A percentile compares a stretch with the other conserved stretches of the same genome.
Conservation (phyloP, 371 early-diverging fungal genomes). For the Apophysomyces ossiformis region DNA sequence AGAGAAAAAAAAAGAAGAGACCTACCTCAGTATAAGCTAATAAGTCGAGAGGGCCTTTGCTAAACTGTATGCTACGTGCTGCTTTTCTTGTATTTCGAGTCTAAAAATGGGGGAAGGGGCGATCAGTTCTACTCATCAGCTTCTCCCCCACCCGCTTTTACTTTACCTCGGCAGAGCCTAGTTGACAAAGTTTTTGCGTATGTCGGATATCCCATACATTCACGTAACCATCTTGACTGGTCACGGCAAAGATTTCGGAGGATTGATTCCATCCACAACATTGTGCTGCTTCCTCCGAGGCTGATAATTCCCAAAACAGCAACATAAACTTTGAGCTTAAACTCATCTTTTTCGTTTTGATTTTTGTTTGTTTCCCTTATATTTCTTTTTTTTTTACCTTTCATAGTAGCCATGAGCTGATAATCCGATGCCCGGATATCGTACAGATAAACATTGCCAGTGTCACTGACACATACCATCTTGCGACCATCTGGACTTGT, state of each 20-base stretch:
- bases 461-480: slow-evolving; percentile 85
- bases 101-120: not conserved
- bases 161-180: slow-evolving; percentile 22
- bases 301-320: slow-evolving; percentile 13
- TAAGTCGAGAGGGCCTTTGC: slow-evolving; percentile 33
- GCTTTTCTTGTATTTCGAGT: slow-evolving; percentile 26
- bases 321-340: too few relatives aligned
- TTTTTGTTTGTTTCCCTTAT: not conserved
- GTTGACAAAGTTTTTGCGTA: slow-evolving; percentile 53
- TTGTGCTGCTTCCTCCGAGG: slow-evolving; percentile 34
- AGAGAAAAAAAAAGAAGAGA: too few relatives aligned
- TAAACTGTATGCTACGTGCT: slow-evolving; percentile 28
- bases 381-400: slow-evolving; percentile 21
- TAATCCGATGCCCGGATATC: slow-evolving; percentile 68
- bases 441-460: slow-evolving; percentile 78
- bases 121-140: not conserved
- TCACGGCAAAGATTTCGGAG: slow-evolving; percentile 75
- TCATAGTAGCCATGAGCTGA: slow-evolving; percentile 58
- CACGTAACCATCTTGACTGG: slow-evolving; percentile 78
- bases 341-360: not conserved
- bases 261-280: slow-evolving; percentile 79
- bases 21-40: slow-evolving; percentile 27
- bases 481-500: slow-evolving; percentile 83
- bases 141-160: not conserved
- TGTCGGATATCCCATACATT: slow-evolving; percentile 68